Conservation (phyloP, 805 yeast species). For the Myxozyma udenii region DNA sequence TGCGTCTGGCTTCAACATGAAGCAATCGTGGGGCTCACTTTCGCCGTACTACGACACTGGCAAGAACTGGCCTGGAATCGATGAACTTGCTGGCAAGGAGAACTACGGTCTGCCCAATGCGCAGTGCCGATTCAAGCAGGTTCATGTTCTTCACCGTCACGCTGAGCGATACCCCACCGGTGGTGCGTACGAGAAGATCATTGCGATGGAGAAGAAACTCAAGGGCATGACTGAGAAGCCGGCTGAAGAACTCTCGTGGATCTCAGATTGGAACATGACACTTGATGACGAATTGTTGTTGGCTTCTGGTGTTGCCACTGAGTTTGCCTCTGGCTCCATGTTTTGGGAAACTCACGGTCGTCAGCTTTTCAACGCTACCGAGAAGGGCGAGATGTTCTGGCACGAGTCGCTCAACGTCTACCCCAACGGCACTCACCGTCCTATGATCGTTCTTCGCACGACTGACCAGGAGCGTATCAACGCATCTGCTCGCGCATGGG, state of each 20-base stretch:
- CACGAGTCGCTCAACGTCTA: constrained; percentile 34
- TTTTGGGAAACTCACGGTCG: constrained; percentile 46
- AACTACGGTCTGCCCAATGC: constrained; percentile 36
- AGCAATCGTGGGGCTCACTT: constrained; percentile 43
- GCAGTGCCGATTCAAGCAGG: constrained; percentile 59
- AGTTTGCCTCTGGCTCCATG: constrained; percentile 38
- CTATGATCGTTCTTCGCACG: constrained; percentile 40
- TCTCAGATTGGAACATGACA: constrained; percentile 37
- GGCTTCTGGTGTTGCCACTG: constrained; percentile 41
- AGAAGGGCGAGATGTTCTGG: constrained; percentile 35
- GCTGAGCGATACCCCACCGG: constrained; percentile 72
- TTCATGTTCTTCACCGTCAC: constrained; percentile 69
- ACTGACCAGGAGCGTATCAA: constrained; percentile 42
- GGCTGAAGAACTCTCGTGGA: constrained; percentile 36
- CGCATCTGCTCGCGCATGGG: constrained; percentile 45
- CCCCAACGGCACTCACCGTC: constrained; percentile 37
- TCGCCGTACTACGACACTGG: constrained; percentile 44
- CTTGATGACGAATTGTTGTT: constrained; percentile 39
- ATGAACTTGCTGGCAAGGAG: constrained; percentile 33
- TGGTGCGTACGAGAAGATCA: constrained; percentile 43
- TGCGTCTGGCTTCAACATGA: constrained; percentile 40
- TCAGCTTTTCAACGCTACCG: constrained; percentile 37
- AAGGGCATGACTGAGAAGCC: constrained; percentile 33
- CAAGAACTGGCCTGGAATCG: constrained; percentile 37
- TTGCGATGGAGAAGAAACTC: constrained; percentile 39